phyloP scores from a whole-genome alignment of 306 rosid genomes.

The Fagus crenata region DNA sequence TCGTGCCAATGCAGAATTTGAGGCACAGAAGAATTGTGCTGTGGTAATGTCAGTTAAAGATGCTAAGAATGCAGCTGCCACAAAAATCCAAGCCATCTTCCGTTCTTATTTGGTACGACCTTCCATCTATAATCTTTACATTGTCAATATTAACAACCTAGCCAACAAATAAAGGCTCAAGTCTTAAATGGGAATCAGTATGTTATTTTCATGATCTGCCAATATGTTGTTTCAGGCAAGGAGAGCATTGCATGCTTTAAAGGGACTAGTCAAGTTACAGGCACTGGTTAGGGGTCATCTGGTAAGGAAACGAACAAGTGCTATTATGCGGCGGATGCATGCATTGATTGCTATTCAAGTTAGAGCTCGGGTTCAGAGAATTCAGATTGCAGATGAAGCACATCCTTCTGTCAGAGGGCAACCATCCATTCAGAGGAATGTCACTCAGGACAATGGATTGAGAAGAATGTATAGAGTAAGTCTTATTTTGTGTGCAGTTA shows the following conservation, averaged over 20 bases:
- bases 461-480: constrained; percentile 40
- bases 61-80: constrained; percentile 55
- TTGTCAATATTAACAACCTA: too few relatives aligned
- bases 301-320: constrained; percentile 78
- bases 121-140: background rate
- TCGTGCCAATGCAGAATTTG: background rate
- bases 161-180: too few relatives aligned
- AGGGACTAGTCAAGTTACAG: constrained; percentile 81
- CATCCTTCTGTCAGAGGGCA: constrained; percentile 30
- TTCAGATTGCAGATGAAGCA: constrained; percentile 58
- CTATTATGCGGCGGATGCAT: constrained; percentile 71
- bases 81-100: constrained; percentile 68
- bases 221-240: constrained; percentile 58
- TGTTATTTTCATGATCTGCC: background rate
- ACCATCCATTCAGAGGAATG: constrained; percentile 17
- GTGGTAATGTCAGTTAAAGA: constrained; percentile 8
- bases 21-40: constrained; percentile 28
- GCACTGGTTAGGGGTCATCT: constrained; percentile 89
- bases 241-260: constrained; percentile 85
- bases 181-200: too few relatives aligned
- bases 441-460: constrained; percentile 15
- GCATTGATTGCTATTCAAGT: constrained; percentile 90
- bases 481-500: background rate
- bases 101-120: constrained; percentile 69
- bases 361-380: constrained; percentile 71